Conservation (phyloP, 257 asterid genomes). For the Solanum chaucha region DNA sequence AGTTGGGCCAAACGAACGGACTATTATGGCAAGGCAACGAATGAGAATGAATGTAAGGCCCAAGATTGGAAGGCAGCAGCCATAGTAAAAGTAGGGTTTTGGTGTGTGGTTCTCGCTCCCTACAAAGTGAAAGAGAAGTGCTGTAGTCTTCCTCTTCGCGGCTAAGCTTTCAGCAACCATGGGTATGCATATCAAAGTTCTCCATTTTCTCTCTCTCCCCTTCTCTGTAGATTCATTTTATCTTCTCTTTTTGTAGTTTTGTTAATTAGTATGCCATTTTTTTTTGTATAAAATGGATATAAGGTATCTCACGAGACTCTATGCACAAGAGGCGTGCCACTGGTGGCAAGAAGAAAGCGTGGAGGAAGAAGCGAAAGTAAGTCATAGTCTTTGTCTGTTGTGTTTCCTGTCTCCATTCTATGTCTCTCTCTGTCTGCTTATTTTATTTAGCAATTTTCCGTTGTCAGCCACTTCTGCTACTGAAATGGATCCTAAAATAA, state of each 20-base stretch:
- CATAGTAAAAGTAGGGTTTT: slow-evolving; percentile 4
- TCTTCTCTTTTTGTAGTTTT: not conserved
- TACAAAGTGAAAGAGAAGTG: not conserved
- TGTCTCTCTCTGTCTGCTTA: not conserved
- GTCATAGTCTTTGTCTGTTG: not conserved
- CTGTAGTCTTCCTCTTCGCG: not conserved
- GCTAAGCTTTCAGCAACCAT: not conserved
- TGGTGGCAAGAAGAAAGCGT: slow-evolving; percentile 78
- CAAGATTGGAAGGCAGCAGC: not conserved
- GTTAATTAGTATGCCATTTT: not conserved
- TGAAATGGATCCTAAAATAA: not conserved
- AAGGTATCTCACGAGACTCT: slow-evolving; percentile 80
- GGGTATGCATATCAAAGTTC: slow-evolving; percentile 5
- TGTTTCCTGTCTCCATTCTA: not conserved
- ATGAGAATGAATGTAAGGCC: not conserved
- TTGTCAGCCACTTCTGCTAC: not conserved
- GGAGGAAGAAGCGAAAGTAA: slow-evolving; percentile 93
- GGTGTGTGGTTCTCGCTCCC: not conserved
- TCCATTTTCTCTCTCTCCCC: not conserved
- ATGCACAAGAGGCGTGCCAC: slow-evolving; percentile 93
- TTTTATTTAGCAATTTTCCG: not conserved
- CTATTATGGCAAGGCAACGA: not conserved
- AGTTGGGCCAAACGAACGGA: not conserved
- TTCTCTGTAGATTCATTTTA: not conserved
- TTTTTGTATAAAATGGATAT: not conserved